phyloP scores from a whole-genome alignment of 805 yeast genomes.

The Wickerhamiella spandovensis region DNA sequence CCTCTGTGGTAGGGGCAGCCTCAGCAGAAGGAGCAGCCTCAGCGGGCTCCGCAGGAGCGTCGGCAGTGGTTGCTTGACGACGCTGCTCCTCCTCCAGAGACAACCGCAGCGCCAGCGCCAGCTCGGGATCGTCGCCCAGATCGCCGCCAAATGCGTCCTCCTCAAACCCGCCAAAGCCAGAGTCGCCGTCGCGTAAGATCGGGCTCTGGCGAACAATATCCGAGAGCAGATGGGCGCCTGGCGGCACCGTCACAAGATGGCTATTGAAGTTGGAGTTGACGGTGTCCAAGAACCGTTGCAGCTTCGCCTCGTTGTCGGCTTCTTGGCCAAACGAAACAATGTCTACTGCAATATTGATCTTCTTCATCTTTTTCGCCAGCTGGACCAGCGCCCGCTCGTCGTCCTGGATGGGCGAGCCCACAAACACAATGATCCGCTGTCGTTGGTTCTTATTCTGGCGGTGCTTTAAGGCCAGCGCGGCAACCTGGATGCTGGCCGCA shows the following conservation, averaged over 20 bases:
- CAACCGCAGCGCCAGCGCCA: conserved; percentile 87
- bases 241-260: conserved; percentile 75
- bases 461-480: conserved; percentile 85
- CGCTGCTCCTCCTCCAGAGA: conserved; percentile 91
- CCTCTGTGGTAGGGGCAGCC: no score
- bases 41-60: neutral
- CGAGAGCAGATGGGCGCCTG: conserved; percentile 73
- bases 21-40: neutral
- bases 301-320: conserved; percentile 54
- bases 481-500: conserved; percentile 80
- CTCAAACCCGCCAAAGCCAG: conserved; percentile 28
- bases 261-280: conserved; percentile 41
- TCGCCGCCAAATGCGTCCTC: conserved; percentile 52
- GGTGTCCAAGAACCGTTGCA: conserved; percentile 62
- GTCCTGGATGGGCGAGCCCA: conserved; percentile 73
- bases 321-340: conserved; percentile 88
- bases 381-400: conserved; percentile 58
- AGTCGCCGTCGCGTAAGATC: conserved; percentile 35
- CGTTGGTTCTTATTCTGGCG: conserved; percentile 88
- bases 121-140: conserved; percentile 90
- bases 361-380: conserved; percentile 84
- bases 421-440: conserved; percentile 80
- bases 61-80: conserved; percentile 47
- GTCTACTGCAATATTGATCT: conserved; percentile 82
- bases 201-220: conserved; percentile 71